A percentile compares a stretch with the other conserved stretches of the same genome.
Evolutionary conservation across 2,329 filamentous ascomycete species (phyloP).

Genomic region (Nigrograna mackinnonii): DNA sequence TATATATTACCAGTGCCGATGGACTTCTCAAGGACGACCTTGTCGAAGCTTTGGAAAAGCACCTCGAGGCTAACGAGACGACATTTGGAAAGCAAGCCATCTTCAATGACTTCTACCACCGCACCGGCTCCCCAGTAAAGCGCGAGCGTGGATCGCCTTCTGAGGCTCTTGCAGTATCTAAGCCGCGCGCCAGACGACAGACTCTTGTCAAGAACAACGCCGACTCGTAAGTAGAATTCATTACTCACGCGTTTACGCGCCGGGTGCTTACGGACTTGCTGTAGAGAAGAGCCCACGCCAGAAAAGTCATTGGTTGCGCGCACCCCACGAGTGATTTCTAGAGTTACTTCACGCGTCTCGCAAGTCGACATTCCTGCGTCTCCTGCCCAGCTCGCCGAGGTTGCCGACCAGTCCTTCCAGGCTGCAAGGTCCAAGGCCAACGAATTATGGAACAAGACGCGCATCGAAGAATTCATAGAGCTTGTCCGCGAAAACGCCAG

Average conservation of each 20-base stretch:
- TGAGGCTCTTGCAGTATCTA: conserved; percentile 37
- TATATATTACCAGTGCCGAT: conserved; percentile 64
- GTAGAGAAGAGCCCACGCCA: conserved; percentile 47
- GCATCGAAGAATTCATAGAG: conserved; percentile 68
- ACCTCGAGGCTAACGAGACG: conserved; percentile 63
- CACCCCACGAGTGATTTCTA: conserved; percentile 38
- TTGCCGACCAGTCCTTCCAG: conserved; percentile 73
- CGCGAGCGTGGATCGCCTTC: conserved; percentile 41
- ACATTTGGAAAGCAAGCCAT: conserved; percentile 65
- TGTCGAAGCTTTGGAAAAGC: conserved; percentile 50
- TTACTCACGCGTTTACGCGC: conserved; percentile 28
- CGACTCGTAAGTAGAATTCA: conserved; percentile 29
- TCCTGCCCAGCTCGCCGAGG: conserved; percentile 60
- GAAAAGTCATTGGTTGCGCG: conserved; percentile 52
- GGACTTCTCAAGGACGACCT: conserved; percentile 78
- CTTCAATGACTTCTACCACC: conserved; percentile 78
- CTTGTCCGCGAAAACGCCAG: conserved; percentile 71
- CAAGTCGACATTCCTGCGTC: conserved; percentile 68
- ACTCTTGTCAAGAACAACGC: conserved; percentile 37
- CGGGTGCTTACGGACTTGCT: conserved; percentile 23
- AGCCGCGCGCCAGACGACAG: conserved; percentile 35
- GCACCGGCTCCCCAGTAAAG: conserved; percentile 59
- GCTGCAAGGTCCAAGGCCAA: conserved; percentile 67
- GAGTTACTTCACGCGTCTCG: conserved; percentile 61
- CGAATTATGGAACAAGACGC: conserved; percentile 66